Base-by-base conservation (phyloP, 140 eudicot species). In the Bidens hawaiensis region DNA sequence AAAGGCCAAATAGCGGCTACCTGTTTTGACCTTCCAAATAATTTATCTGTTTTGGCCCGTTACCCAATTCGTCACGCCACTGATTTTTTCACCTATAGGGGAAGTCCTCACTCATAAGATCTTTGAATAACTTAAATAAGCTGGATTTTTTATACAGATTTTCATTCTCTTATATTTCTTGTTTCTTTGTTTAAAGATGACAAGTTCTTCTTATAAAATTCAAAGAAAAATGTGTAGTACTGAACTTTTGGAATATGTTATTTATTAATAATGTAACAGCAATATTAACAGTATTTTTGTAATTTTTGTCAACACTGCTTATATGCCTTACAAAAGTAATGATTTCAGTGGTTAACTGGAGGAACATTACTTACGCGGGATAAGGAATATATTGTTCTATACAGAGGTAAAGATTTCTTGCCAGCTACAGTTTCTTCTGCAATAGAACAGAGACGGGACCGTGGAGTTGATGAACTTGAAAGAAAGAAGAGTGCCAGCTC, bases 391-490 rank as follows among this genome's bases (percentile, higher is more conserved):
- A 77, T 93, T 65, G 87, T 83, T 54, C 76, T 93, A 40, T 93
- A 93, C 56, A 75, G 99, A 67, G 99, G 99, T 52, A 93, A 93
- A 72, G 99, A 93, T 77, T 93, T 93, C 66, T 75, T 93, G 52
- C 95, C 99, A 21, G 76, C 96, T 63, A 77, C 91, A 53, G 99
- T 82, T 68, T 88, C 99, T 69, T 78, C 76, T 48, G 96, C 99
- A 17, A 76, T 91, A 46, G 93, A 85, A 76, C 78, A 81, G 63
- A 70, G 91, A 80, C 74, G 99, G 62, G 83, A 78, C 34, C 26
- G 34, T 52, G 83, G 59, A 67, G 59, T 80, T 48, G 76, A 73
- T 40, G 75, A 13, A 22, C 69, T 49, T 45, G 72, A 62, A 71
- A 64, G 64, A 40, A 53, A 59, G 73, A 67, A 7, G 67, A 72